phyloP scores from a whole-genome alignment of 1,139 yeast species.

The Debaryomyces udenii region DNA sequence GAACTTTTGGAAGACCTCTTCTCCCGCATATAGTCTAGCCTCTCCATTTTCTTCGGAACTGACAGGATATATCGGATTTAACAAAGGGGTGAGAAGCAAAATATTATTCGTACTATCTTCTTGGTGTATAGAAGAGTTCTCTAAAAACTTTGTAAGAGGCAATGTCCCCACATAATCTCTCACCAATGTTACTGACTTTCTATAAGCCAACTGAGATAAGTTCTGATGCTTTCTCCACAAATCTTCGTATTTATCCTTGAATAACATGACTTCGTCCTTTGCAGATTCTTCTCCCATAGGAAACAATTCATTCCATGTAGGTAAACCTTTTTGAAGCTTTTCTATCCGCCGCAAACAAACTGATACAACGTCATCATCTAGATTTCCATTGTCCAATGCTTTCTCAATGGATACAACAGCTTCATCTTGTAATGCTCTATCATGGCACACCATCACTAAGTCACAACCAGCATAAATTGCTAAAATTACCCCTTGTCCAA shows the following conservation, averaged over 20 bases:
- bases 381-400: constrained; percentile 55
- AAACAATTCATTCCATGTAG: constrained; percentile 53
- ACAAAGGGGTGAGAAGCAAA: constrained; percentile 56
- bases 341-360: constrained; percentile 50
- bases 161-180: constrained; percentile 57
- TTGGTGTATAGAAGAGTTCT: constrained; percentile 12
- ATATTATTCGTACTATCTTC: constrained; percentile 37
- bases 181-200: constrained; percentile 56
- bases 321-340: constrained; percentile 44
- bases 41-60: constrained; percentile 14
- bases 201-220: constrained; percentile 54
- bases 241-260: constrained; percentile 33
- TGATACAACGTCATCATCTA: constrained; percentile 50
- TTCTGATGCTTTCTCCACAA: constrained; percentile 47
- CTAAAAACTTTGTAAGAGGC: constrained; percentile 52
- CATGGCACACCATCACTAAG: constrained; percentile 65
- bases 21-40: constrained; percentile 48
- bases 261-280: constrained; percentile 26
- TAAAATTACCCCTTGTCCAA: constrained; percentile 66
- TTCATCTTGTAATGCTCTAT: constrained; percentile 57
- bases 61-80: constrained; percentile 46
- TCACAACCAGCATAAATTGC: constrained; percentile 71
- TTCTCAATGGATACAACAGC: constrained; percentile 58
- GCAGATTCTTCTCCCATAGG: constrained; percentile 40
- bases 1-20: constrained; percentile 58